A percentile compares a stretch with the other conserved stretches of the same genome.
Conservation (phyloP, 2,329 filamentous ascomycete species). For the Dactylonectria estremocensis region DNA sequence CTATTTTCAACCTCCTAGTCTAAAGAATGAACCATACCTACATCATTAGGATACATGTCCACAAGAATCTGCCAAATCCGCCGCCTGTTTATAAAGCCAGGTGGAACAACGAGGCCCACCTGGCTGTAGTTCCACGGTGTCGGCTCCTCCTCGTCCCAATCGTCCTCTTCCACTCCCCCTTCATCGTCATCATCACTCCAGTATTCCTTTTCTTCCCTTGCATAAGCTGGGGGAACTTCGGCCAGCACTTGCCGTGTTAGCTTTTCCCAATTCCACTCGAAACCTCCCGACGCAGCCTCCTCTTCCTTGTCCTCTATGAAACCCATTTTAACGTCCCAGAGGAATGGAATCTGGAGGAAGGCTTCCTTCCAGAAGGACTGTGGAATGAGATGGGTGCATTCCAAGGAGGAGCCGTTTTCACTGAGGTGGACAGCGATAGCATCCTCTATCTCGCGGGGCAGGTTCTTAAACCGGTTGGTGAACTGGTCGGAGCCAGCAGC, state of each 20-base stretch:
- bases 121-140: neutral
- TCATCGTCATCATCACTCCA: too few relatives aligned
- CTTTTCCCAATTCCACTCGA: constrained; percentile 8
- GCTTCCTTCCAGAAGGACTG: constrained; percentile 1
- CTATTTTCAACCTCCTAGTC: too few relatives aligned
- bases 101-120: neutral
- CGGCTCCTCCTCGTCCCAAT: neutral
- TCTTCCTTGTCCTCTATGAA: neutral
- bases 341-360: constrained; percentile 3
- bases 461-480: constrained; percentile 3
- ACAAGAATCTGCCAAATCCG: constrained; percentile 6
- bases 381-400: constrained; percentile 14
- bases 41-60: constrained; percentile 18
- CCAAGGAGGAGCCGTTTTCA: neutral
- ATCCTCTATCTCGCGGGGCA: constrained; percentile 7
- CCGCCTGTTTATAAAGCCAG: constrained; percentile 3
- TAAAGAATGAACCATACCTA: constrained; percentile 1
- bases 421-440: neutral
- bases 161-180: neutral
- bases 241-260: neutral
- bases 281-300: neutral
- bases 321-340: constrained; percentile 1
- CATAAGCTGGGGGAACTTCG: neutral
- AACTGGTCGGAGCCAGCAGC: neutral
- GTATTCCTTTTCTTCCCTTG: neutral